Base-by-base conservation (phyloP, 495 filamentous ascomycete species). In the Gamarada debralockiae region DNA sequence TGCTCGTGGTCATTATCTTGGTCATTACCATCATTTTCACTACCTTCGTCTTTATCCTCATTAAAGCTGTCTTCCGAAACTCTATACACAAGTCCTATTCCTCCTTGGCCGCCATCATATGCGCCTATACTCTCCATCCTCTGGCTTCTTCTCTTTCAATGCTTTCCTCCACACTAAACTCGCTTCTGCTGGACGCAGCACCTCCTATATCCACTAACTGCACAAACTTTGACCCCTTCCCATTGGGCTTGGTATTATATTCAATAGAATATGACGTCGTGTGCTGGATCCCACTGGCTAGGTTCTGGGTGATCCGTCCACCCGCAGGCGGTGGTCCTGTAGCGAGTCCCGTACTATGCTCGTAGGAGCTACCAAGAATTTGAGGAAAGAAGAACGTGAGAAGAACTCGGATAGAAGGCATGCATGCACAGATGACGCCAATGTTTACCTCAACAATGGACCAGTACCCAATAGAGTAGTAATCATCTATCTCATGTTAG, bases 391-490 rank as follows among this genome's bases (percentile, higher is more conserved):
- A 10, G 22, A 45, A 45, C 13, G 18, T 12, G 18, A 27, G 23
- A 20, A 45, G 42, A 20, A 45, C 42, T 21, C 42, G 42, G 42
- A 45, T 45, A 17, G 42, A 45, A 27, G 90, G 90, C 21, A 93
- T 84, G 58, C 89, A 95, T 40, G 82, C 90, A 53, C 87, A 92
- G 36, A 90, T 84, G 49, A 95, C 85, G 14, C 89, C 90, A 10
- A 90, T 74, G 56, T 95, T 90, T 68, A 95, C 88, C 66, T 95
- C 90, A 57, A 96, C 79, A 13, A 82, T 86, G n/a, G 86, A 91
- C 90, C 89, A 96, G 21, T 45, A 45, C 15, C 42, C 42, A 45
- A 45, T 45, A 12, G 42, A 45, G 15, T 45, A 45, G 42, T 45
- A 45, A 27, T 45, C 42, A 17, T 45, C 42, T 45, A 45, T 45